Evolutionary conservation across 495 filamentous ascomycete genomes (phyloP), one percentile per base, ranked within the genome.

Genomic region (Pyrenopolyporus hunteri): DNA sequence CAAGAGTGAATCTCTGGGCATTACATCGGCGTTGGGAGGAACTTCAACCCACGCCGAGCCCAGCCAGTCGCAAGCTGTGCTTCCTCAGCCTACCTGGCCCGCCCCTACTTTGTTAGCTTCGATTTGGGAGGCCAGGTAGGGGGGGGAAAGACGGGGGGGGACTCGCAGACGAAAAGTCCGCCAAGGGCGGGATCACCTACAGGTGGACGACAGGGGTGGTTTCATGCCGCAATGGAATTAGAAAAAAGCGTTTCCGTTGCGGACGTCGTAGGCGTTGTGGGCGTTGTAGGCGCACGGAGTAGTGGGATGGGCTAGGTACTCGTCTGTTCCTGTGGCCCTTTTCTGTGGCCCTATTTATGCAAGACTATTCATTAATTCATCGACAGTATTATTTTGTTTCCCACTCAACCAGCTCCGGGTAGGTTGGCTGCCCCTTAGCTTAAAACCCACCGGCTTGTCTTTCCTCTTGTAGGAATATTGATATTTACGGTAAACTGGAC

Each of bases 111-210:
- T 43, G 50, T 57, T 66, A 66, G 63, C 63, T 60, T 60, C 63
- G 63, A 66, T 66, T 59, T 60, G 51, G 32, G 57, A 66, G 57
- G 22, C 42, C 28, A 57, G 36, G 29, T 50, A 54, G 55, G 61
- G 59, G 48, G 23, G 14, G 48, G 40, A 36, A 42, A 56, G 60
- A 43, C 43, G 35, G 51, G 57, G 57, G 57, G 57, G 16, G 44
- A 16, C 17, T 32, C 19, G 53, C 28, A 42, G 16, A 31, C 37
- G 47, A 44, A 57, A 52, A 48, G 63, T 46, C 63, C 63, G 63
- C 63, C 63, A 66, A 67, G 63, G 45, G 63, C 63, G 63, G 63
- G 57, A 67, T 67, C 63, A 67, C 63, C 28, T 49, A 67, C 58
- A 63, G 58, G 57, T 50, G 31, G 13, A 52, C 10, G 63, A 67